Conservation (phyloP, 352 stramenopile species). For the Plasmopara viticola region DNA sequence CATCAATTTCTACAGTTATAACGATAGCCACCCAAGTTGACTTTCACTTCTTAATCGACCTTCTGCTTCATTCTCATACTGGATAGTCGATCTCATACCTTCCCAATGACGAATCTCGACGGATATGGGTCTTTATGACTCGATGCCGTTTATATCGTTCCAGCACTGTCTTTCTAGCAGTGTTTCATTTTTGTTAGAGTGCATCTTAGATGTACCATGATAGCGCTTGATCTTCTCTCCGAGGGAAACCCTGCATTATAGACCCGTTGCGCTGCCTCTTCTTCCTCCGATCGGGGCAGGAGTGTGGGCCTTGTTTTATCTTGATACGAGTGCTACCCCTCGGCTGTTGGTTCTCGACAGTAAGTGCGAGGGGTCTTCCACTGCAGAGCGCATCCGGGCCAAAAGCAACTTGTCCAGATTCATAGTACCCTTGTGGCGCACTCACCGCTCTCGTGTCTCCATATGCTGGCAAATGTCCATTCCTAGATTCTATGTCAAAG, state of each 20-base stretch:
- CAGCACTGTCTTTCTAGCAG: slow-evolving; percentile 32
- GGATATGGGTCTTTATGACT: slow-evolving; percentile 2
- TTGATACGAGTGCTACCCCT: slow-evolving; percentile 59
- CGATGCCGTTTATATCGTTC: slow-evolving; percentile 31
- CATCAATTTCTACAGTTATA: slow-evolving; percentile 1
- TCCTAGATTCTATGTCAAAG: too few species aligned
- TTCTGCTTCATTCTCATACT: neutral
- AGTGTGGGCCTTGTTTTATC: slow-evolving; percentile 42
- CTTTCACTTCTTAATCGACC: neutral
- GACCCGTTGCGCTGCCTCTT: slow-evolving; percentile 35
- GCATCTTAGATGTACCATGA: slow-evolving; percentile 69
- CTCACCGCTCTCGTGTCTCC: slow-evolving; percentile 72
- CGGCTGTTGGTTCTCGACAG: slow-evolving; percentile 77
- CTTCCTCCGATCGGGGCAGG: slow-evolving; percentile 3
- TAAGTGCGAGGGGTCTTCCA: slow-evolving; percentile 52
- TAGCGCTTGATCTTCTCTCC: slow-evolving; percentile 68
- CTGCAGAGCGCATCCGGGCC: slow-evolving; percentile 36
- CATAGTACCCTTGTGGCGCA: slow-evolving; percentile 74
- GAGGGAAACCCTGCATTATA: slow-evolving; percentile 32
- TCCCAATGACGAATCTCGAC: slow-evolving; percentile 41
- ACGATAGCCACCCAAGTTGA: slow-evolving; percentile 1
- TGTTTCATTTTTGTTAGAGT: slow-evolving; percentile 43
- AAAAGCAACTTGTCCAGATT: slow-evolving; percentile 45
- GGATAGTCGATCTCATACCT: slow-evolving; percentile 1
- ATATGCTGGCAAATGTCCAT: slow-evolving; percentile 54